Evolutionary conservation across 2,329 filamentous ascomycete genomes (phyloP).

Genomic region (Periglandula ipomoeae): DNA sequence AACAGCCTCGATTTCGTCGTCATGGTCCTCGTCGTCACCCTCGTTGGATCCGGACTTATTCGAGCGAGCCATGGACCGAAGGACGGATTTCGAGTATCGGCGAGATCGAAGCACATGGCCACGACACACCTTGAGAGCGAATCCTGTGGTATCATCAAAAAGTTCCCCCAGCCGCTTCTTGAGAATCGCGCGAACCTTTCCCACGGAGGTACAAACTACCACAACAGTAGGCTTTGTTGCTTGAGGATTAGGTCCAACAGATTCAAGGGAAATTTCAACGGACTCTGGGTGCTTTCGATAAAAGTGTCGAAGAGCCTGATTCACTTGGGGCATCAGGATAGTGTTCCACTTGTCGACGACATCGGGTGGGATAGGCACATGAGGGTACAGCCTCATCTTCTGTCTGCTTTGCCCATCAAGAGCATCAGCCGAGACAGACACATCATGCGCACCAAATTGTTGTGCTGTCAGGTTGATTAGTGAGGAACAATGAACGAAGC

Average conservation of each 20-base stretch:
- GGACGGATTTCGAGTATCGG: conserved; percentile 25
- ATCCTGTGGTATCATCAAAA: conserved; percentile 54
- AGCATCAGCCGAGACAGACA: conserved; percentile 6
- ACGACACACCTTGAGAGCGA: conserved; percentile 62
- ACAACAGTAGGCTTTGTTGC: conserved; percentile 64
- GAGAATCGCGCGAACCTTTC: conserved; percentile 62
- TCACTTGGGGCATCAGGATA: conserved; percentile 62
- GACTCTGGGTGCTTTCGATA: conserved; percentile 68
- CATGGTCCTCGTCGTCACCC: conserved; percentile 30
- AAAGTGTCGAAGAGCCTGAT: conserved; percentile 59
- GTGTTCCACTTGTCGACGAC: conserved; percentile 64
- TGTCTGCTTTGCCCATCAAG: conserved; percentile 15
- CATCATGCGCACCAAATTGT: neutral
- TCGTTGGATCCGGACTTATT: conserved; percentile 5
- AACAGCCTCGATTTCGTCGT: conserved; percentile 32
- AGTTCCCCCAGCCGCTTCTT: conserved; percentile 56
- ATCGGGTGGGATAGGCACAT: conserved; percentile 48
- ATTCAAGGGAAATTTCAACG: conserved; percentile 68
- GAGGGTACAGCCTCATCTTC: conserved; percentile 50
- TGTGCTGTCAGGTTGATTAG: neutral
- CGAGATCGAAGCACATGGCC: conserved; percentile 58
- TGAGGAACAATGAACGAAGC: neutral
- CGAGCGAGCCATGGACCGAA: conserved; percentile 22
- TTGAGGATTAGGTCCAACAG: conserved; percentile 58
- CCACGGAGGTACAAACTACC: conserved; percentile 67